These are phyloP conservation scores for Violaceomyces palustris DNA, from an alignment of 1,284 basidiomycete genomes.

Conservation along the genomic window DNA sequence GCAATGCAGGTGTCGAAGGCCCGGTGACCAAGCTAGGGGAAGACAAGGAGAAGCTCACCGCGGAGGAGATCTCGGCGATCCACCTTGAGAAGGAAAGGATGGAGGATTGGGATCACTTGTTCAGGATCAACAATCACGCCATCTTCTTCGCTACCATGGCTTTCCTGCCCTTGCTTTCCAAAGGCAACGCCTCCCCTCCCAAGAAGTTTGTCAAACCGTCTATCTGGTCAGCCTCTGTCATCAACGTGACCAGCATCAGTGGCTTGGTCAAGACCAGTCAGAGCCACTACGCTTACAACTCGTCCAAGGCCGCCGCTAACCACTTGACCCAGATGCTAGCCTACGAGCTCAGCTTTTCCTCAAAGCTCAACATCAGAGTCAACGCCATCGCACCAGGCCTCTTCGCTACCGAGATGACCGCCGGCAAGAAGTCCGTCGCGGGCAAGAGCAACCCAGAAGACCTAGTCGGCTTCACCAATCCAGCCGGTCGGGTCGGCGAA, in stretches of 20 bases:
- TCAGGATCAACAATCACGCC: slow-evolving; percentile 23
- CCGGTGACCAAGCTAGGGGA: slow-evolving; percentile 28
- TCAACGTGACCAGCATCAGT: slow-evolving; percentile 37
- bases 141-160: slow-evolving; percentile 43
- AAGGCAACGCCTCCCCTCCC: slow-evolving; percentile 9
- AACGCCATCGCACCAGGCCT: slow-evolving; percentile 43
- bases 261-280: slow-evolving; percentile 33
- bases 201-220: background rate
- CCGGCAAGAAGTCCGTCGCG: slow-evolving; percentile 6
- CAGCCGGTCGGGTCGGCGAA: slow-evolving; percentile 27
- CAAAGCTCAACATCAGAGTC: slow-evolving; percentile 17
- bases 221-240: slow-evolving; percentile 9
- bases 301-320: slow-evolving; percentile 40
- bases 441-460: slow-evolving; percentile 12
- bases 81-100: slow-evolving; percentile 24
- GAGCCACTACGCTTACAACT: slow-evolving; percentile 41
- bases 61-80: slow-evolving; percentile 4
- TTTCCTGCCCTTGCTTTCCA: slow-evolving; percentile 35
- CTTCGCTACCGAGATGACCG: slow-evolving; percentile 39
- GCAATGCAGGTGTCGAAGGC: slow-evolving; percentile 42
- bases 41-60: background rate
- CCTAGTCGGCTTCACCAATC: slow-evolving; percentile 20
- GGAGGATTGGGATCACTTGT: slow-evolving; percentile 26
- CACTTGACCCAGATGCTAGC: slow-evolving; percentile 36
- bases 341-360: slow-evolving; percentile 32